Conservation (phyloP, 805 yeast species). For the Candida tallmaniae region DNA sequence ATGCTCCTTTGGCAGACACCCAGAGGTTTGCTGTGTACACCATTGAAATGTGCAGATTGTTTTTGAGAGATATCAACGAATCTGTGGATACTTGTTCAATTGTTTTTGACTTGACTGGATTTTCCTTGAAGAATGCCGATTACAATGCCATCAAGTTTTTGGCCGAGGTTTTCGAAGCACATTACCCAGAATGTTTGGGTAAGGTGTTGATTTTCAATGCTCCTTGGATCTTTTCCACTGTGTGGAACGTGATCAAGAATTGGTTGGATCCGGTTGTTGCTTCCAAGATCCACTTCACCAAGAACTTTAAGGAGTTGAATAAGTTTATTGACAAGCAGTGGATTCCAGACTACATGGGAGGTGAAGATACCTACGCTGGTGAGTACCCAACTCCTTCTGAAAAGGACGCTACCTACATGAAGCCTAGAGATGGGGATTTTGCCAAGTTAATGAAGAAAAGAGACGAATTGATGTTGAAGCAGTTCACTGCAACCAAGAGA, state of each 20-base stretch:
- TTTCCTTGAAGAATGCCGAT: conserved; percentile 90
- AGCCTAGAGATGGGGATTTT: conserved; percentile 19
- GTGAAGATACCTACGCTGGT: conserved; percentile 55
- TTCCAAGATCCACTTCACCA: conserved; percentile 81
- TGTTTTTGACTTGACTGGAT: conserved; percentile 81
- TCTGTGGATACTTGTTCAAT: conserved; percentile 64
- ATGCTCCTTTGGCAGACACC: conserved; percentile 59
- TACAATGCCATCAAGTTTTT: conserved; percentile 86
- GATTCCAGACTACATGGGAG: conserved; percentile 74
- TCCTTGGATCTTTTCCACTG: conserved; percentile 94
- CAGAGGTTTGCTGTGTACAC: conserved; percentile 69
- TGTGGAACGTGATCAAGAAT: conserved; percentile 87
- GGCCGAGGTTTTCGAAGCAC: conserved; percentile 87
- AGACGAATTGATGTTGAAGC: conserved; percentile 45
- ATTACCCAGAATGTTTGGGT: conserved; percentile 92
- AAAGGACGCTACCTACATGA: conserved; percentile 39
- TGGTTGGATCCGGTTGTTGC: conserved; percentile 98
- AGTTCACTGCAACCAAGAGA: conserved; percentile 59
- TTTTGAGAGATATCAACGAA: conserved; percentile 51
- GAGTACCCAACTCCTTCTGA: conserved; percentile 68
- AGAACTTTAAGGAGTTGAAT: conserved; percentile 59
- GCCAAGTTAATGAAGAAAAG: conserved; percentile 48
- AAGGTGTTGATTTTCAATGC: conserved; percentile 84
- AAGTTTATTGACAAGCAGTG: conserved; percentile 54
- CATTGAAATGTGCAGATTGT: conserved; percentile 79